Evolutionary conservation across 2,329 filamentous ascomycete genomes (phyloP), one percentile per base, ranked within the genome.

Genomic region (Alternaria triticimaculans): DNA sequence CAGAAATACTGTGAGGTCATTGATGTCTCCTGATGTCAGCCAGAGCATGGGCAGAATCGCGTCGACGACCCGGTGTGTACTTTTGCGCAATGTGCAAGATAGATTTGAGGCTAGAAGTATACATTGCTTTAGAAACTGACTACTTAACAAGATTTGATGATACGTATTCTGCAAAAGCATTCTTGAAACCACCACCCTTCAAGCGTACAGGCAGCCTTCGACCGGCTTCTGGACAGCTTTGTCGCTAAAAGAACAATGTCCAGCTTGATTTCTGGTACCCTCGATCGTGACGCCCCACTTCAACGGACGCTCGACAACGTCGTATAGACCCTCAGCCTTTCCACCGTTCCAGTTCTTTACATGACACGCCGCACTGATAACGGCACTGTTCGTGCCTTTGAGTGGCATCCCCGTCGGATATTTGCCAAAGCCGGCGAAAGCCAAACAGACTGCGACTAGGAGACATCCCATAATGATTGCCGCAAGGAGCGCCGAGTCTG

Each of bases 301-400:
- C 9, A 41, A 6, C 0, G 15, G 37, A 3, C 37, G 37, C 3
- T 18, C 37, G 37, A 41, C 37, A 2, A 41, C 1, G 6, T 41
- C 0, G 0, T 41, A 15, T 1, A 41, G 3, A 0, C 1, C 37
- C 2, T 3, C 37, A 41, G 1, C 37, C 37, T 3, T 18, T 0
- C 37, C 2, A 41, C 37, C 37, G 3, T 6, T 1, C n/a, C 2
- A 18, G 5, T 41, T 2, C 37, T 3, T 41, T 18, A 41, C n/a
- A 5, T 18, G 37, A 41, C 37, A 41, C 5, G 37, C 37, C 37
- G 37, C 37, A 41, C 37, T 41, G 37, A 41, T 41, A 3, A 41
- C 37, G 9, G 37, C 37, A 41, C 1, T 41, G 3, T 41, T 41
- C 37, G 37, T 41, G 9, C 37, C 2, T 18, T 9, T 1, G n/a